These are phyloP conservation scores for Arachis stenosperma DNA, from an alignment of 306 rosid species.

Conservation along the genomic window DNA sequence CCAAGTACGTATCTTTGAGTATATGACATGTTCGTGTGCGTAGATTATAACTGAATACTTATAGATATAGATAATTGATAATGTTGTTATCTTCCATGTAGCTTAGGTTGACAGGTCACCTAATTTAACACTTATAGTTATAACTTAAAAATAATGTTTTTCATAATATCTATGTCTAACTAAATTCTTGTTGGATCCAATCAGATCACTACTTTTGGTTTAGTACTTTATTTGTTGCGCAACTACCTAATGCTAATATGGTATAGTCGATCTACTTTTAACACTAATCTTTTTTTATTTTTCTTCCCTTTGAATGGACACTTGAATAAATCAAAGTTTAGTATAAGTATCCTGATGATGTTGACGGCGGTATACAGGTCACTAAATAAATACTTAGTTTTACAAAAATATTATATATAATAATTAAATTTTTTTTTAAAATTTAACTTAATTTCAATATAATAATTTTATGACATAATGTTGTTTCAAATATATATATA, in stretches of 20 bases:
- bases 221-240: background rate
- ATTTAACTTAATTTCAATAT: no score
- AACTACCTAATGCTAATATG: background rate
- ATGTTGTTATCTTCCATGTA: slow-evolving; percentile 3
- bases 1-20: slow-evolving; percentile 40
- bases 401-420: no score
- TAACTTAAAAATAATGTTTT: background rate
- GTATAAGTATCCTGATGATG: background rate
- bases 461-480: no score
- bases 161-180: slow-evolving; percentile 51
- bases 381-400: background rate
- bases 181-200: slow-evolving; percentile 55
- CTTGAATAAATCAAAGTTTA: slow-evolving; percentile 17
- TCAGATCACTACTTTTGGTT: slow-evolving; percentile 37
- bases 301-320: slow-evolving; percentile 22
- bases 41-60: background rate
- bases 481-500: no score
- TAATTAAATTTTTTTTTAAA: no score
- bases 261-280: slow-evolving; percentile 11
- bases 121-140: slow-evolving; percentile 34
- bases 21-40: background rate
- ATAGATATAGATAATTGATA: background rate
- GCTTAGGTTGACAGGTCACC: slow-evolving; percentile 46
- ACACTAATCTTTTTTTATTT: background rate
- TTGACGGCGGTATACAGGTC: background rate